Evolutionary conservation across 768 basidiomycete genomes (phyloP), one percentile per base, ranked within the genome.

Genomic region (Hypsizygus marmoreus): DNA sequence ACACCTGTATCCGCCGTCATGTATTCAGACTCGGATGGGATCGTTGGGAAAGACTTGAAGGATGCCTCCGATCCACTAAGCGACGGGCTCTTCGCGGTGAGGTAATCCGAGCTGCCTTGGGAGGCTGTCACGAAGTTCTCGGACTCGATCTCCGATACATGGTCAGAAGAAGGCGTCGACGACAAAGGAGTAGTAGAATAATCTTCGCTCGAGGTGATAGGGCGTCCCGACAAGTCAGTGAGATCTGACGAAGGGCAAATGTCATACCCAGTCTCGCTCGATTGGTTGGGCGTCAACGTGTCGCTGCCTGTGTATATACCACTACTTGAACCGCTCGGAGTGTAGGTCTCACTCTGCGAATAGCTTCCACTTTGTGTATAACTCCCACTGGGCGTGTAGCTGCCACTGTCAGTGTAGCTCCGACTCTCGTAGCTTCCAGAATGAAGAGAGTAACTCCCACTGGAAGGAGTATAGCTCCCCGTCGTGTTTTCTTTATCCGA

Each of bases 401-500:
- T 54, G 13, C 57, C 53, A 29, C 50, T 57, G 4, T 44, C 49
- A 1, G 64, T 66, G 43, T 65, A 67, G 23, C 65, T 64, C 9
- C 66, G 38, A 33, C 61, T 45, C 48, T 54, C n/a, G n/a, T n/a
- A n/a, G n/a, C n/a, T n/a, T n/a, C n/a, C n/a, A n/a, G n/a, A n/a
- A n/a, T n/a, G n/a, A n/a, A n/a, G 49, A 2, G 55, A 49, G 12
- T 53, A 48, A 28, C 53, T 53, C 20, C 54, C 52, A 28, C 48
- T 49, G 1, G 39, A 43, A 4, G 34, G 41, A 1, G 49, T 47
- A 32, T 50, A 51, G 12, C 50, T 43, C 38, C 42, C 43, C 24
- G 41, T 54, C 4, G 60, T 62, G 52, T 84, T 82, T 61, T 84
- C 84, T 58, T 81, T 84, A 49, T 87, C 82, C 1, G 77, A 79